Evolutionary conservation across 106 monocot genomes (phyloP).

Genomic region (Chionographis japonica): DNA sequence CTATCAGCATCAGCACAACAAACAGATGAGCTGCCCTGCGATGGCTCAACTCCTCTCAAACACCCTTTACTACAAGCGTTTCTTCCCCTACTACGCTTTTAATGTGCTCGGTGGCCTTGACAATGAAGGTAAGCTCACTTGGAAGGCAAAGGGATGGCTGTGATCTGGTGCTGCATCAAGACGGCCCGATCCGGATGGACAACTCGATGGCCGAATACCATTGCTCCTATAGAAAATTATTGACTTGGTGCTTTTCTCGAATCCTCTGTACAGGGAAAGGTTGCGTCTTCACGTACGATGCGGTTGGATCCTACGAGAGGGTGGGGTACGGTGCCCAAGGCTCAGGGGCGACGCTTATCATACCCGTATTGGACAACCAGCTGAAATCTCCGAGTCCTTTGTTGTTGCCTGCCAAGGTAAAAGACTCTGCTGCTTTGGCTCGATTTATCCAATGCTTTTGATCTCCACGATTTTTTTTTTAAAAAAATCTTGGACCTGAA

Average conservation of each 20-base stretch:
- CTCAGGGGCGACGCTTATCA: constrained; percentile 74
- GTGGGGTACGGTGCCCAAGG: constrained; percentile 91
- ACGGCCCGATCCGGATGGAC: too few relatives aligned
- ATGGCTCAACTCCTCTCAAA: constrained; percentile 98
- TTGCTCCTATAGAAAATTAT: too few relatives aligned
- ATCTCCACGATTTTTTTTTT: not conserved
- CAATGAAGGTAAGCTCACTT: constrained; percentile 60
- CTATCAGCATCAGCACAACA: constrained; percentile 98
- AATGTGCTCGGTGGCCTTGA: constrained; percentile 95
- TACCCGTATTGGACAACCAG: constrained; percentile 97
- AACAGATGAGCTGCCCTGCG: constrained; percentile 97
- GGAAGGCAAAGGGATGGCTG: too few relatives aligned
- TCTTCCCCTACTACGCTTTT: constrained; percentile 97
- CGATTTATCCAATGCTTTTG: not conserved
- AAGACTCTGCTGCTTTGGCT: too few relatives aligned
- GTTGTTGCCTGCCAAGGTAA: constrained; percentile 55
- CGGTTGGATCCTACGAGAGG: constrained; percentile 97
- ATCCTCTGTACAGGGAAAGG: constrained; percentile 59
- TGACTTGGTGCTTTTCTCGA: too few relatives aligned
- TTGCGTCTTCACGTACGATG: constrained; percentile 94
- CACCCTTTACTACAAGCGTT: constrained; percentile 96
- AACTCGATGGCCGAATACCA: too few relatives aligned
- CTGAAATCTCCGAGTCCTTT: constrained; percentile 95
- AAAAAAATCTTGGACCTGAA: too few relatives aligned
- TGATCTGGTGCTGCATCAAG: too few relatives aligned